Conservation (phyloP, 1,284 basidiomycete genomes). For the Ganoderma boninense region DNA sequence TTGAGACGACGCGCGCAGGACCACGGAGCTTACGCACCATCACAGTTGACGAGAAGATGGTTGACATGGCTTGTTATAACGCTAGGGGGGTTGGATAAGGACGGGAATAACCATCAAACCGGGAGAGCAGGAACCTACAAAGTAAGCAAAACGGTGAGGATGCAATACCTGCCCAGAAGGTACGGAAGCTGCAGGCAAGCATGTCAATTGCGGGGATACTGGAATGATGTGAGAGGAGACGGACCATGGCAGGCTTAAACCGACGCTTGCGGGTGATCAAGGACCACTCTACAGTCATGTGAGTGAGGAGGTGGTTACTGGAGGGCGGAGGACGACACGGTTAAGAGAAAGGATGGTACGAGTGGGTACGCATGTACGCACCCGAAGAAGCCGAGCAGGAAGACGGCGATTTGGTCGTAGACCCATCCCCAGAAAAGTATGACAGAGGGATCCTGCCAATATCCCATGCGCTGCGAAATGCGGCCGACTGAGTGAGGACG, state of each 20-base stretch:
- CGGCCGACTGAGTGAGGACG: not conserved
- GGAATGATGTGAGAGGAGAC: not conserved
- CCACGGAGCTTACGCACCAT: constrained; percentile 12
- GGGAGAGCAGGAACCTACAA: constrained; percentile 14
- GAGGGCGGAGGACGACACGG: not conserved
- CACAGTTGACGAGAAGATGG: constrained; percentile 15
- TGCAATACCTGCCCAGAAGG: constrained; percentile 26
- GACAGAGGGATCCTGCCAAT: constrained; percentile 30
- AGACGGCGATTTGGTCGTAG: constrained; percentile 26
- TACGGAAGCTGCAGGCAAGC: constrained; percentile 22
- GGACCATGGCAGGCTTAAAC: constrained; percentile 19
- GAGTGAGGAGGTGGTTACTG: constrained; percentile 23
- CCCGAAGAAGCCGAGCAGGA: constrained; percentile 29
- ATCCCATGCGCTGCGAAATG: constrained; percentile 15
- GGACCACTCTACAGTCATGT: constrained; percentile 27
- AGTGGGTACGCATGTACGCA: constrained; percentile 10
- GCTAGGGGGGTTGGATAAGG: not conserved
- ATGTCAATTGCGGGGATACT: not conserved
- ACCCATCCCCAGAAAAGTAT: constrained; percentile 24
- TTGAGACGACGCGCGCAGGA: not conserved
- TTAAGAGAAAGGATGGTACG: not conserved
- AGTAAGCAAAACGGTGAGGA: constrained; percentile 18
- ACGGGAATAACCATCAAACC: not conserved
- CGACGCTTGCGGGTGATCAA: constrained; percentile 25
- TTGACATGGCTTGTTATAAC: constrained; percentile 18